Percentiles rank a stretch among this genome's conserved stretches.
Conservation (phyloP, 1,284 basidiomycete species). For the Ustilago shanxiensis region DNA sequence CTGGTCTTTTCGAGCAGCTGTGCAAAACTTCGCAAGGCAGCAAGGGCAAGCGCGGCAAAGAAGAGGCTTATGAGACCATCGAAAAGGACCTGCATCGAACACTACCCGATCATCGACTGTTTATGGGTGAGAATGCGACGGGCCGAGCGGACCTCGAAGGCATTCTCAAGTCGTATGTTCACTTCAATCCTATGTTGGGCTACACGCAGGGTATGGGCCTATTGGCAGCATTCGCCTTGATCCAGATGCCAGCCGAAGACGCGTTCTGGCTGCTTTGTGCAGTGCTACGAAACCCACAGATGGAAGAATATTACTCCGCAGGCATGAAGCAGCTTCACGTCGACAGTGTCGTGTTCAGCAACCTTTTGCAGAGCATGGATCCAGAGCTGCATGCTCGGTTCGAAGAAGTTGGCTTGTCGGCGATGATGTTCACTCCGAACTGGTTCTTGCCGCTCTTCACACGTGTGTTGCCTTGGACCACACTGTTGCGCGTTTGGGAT, state of each 20-base stretch:
- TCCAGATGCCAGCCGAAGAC: constrained; percentile 88
- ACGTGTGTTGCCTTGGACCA: constrained; percentile 81
- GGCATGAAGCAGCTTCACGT: constrained; percentile 82
- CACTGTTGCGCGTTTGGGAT: constrained; percentile 86
- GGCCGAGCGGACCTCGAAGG: constrained; percentile 65
- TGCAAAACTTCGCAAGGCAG: constrained; percentile 54
- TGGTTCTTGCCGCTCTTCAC: constrained; percentile 76
- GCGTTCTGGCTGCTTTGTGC: constrained; percentile 84
- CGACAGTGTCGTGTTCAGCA: constrained; percentile 82
- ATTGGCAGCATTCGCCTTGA: constrained; percentile 82
- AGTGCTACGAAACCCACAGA: constrained; percentile 77
- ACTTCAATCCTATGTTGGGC: constrained; percentile 72
- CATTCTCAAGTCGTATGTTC: constrained; percentile 68
- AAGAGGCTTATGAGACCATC: constrained; percentile 62
- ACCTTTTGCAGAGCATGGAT: constrained; percentile 80
- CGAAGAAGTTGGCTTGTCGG: constrained; percentile 56
- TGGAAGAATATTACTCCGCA: constrained; percentile 77
- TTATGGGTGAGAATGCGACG: constrained; percentile 58
- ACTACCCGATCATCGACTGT: constrained; percentile 61
- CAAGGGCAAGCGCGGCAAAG: constrained; percentile 59
- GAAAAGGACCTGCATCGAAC: constrained; percentile 67
- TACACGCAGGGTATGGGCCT: constrained; percentile 77
- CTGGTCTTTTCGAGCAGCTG: constrained; percentile 65
- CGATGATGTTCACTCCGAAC: constrained; percentile 64
- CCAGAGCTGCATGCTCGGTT: constrained; percentile 70